Evolutionary conservation across 2,329 filamentous ascomycete species (phyloP).

Genomic region (Colletotrichum agaves): DNA sequence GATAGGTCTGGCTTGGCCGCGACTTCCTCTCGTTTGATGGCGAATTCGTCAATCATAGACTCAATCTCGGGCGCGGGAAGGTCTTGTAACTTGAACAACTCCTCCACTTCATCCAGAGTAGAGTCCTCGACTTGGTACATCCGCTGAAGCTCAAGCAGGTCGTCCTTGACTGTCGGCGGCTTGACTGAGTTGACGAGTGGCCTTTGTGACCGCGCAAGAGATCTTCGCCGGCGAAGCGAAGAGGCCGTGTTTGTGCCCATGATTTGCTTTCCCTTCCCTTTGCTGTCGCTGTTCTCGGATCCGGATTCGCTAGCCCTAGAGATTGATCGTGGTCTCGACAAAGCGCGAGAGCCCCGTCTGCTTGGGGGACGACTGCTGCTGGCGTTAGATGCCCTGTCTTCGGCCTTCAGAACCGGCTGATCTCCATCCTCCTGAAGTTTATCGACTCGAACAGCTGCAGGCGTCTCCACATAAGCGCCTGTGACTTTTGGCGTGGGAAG

Average conservation of each 20-base stretch:
- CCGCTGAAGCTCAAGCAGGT: conserved; percentile 63
- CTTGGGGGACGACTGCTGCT: conserved; percentile 9
- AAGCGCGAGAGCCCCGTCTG: conserved; percentile 24
- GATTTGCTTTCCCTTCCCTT: conserved; percentile 5
- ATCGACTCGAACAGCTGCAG: conserved; percentile 57
- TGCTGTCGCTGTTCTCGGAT: conserved; percentile 11
- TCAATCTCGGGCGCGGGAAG: conserved; percentile 35
- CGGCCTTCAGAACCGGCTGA: conserved; percentile 40
- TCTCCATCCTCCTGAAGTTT: conserved; percentile 41
- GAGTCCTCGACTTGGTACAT: conserved; percentile 67
- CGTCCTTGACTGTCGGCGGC: conserved; percentile 65
- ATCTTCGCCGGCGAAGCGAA: conserved; percentile 45
- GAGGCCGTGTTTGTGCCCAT: conserved; percentile 37
- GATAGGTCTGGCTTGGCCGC: conserved; percentile 33
- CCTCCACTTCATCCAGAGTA: conserved; percentile 67
- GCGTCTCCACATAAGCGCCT: conserved; percentile 68
- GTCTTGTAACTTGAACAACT: conserved; percentile 50
- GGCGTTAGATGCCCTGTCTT: conserved; percentile 2
- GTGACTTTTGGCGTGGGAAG: conserved; percentile 65
- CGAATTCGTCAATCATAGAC: conserved; percentile 38
- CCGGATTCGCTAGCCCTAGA: conserved; percentile 7
- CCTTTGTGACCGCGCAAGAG: conserved; percentile 55
- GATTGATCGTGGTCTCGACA: conserved; percentile 5
- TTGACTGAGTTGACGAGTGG: conserved; percentile 64
- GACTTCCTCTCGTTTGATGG: conserved; percentile 35